phyloP scores from a whole-genome alignment of 2,329 filamentous ascomycete species.

The Ophiocordyceps camponoti-floridani region DNA sequence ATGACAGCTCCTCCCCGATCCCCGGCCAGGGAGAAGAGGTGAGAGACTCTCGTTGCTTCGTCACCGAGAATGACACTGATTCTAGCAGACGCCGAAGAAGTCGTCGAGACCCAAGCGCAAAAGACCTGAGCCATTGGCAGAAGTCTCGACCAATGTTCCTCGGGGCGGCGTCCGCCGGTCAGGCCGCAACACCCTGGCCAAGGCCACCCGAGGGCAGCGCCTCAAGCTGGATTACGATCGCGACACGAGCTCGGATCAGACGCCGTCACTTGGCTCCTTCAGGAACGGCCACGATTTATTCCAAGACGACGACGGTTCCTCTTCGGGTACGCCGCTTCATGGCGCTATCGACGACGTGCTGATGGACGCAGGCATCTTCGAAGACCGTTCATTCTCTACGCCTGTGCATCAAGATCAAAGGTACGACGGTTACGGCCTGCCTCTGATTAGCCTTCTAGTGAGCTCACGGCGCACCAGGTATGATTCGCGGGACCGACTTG shows the following conservation, averaged over 20 bases:
- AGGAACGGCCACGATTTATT: slow-evolving; percentile 13
- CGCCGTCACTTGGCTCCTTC: slow-evolving; percentile 5
- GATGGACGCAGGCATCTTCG: slow-evolving; percentile 8
- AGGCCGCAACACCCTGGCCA: slow-evolving; percentile 6
- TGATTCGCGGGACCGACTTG: slow-evolving; percentile 14
- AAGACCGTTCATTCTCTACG: slow-evolving; percentile 7
- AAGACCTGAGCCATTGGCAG: slow-evolving; percentile 12
- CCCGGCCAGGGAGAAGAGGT: slow-evolving; percentile 24
- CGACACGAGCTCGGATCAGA: slow-evolving; percentile 4
- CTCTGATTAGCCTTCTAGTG: neutral
- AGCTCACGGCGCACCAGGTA: slow-evolving; percentile 9
- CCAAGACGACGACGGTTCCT: slow-evolving; percentile 9
- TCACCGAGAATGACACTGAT: slow-evolving; percentile 1
- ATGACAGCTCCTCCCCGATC: slow-evolving; percentile 35
- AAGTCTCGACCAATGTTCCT: slow-evolving; percentile 17
- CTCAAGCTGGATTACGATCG: slow-evolving; percentile 5
- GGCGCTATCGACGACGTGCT: slow-evolving; percentile 3
- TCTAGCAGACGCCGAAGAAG: slow-evolving; percentile 13
- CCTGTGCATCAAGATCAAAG: slow-evolving; percentile 8
- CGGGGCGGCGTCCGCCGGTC: slow-evolving; percentile 8
- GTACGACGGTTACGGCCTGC: slow-evolving; percentile 4
- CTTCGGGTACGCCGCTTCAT: slow-evolving; percentile 7
- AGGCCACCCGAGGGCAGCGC: slow-evolving; percentile 5
- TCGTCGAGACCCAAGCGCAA: slow-evolving; percentile 12
- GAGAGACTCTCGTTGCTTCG: slow-evolving; percentile 6